phyloP scores from a whole-genome alignment of 371 early-diverging fungal genomes.

The Mucor circinelloides region DNA sequence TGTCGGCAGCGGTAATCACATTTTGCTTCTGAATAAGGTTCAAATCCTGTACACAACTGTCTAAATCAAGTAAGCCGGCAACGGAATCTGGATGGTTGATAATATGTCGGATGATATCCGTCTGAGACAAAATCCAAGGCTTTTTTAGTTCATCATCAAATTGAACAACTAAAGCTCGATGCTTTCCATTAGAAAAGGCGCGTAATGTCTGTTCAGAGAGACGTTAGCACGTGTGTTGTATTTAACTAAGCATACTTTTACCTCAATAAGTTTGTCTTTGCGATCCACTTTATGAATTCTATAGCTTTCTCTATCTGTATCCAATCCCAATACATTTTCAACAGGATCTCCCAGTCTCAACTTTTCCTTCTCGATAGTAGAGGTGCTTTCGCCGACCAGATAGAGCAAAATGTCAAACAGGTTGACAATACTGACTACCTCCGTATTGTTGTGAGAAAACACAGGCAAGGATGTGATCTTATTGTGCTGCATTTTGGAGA shows the following conservation, averaged over 20 bases:
- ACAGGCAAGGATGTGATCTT: slow-evolving; percentile 62
- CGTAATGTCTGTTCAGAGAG: slow-evolving; percentile 33
- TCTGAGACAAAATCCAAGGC: slow-evolving; percentile 57
- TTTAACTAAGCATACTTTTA: neutral
- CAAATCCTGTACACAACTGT: slow-evolving; percentile 31
- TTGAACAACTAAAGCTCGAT: slow-evolving; percentile 50
- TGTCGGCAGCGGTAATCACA: slow-evolving; percentile 33
- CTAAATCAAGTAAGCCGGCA: slow-evolving; percentile 36
- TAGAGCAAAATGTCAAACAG: slow-evolving; percentile 58
- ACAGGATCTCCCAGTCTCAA: slow-evolving; percentile 45
- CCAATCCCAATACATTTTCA: slow-evolving; percentile 61
- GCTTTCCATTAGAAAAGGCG: slow-evolving; percentile 52
- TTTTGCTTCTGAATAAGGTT: slow-evolving; percentile 18
- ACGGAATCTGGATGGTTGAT: slow-evolving; percentile 42
- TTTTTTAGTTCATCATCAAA: slow-evolving; percentile 24
- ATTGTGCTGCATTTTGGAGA: slow-evolving; percentile 45
- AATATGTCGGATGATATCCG: slow-evolving; percentile 58
- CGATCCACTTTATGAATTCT: slow-evolving; percentile 52
- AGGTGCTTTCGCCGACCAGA: slow-evolving; percentile 28
- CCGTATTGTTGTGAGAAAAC: slow-evolving; percentile 55
- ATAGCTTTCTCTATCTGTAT: slow-evolving; percentile 61
- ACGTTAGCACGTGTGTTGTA: neutral
- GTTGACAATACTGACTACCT: slow-evolving; percentile 59
- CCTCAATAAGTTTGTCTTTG: slow-evolving; percentile 46
- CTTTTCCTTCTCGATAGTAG: slow-evolving; percentile 41